Percentiles rank a stretch among this genome's conserved stretches.
Evolutionary conservation across 768 basidiomycete genomes (phyloP).

Genomic region (Omphalotus guepiniiformis): DNA sequence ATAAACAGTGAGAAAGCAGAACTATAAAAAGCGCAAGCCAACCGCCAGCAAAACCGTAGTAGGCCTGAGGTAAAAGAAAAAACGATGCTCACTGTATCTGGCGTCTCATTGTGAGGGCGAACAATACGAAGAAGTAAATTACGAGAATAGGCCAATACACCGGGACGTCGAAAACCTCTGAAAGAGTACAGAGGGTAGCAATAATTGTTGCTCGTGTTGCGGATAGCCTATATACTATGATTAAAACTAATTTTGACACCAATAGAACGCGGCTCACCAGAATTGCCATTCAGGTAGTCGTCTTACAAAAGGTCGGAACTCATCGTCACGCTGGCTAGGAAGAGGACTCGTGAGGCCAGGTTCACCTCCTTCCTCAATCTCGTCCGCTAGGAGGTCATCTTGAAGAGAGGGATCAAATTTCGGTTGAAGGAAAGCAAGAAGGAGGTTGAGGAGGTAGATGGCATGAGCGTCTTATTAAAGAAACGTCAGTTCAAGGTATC

Average conservation of each 20-base stretch:
- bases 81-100: constrained; percentile 88
- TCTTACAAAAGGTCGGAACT: constrained; percentile 95
- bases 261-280: constrained; percentile 49
- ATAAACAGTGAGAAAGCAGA: constrained; percentile 6
- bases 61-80: background rate
- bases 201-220: constrained; percentile 85
- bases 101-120: constrained; percentile 91
- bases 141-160: constrained; percentile 99
- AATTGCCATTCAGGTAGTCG: constrained; percentile 96
- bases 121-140: constrained; percentile 94
- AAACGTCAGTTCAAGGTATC: constrained; percentile 10
- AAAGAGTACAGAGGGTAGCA: constrained; percentile 76
- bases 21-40: no score
- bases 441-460: constrained; percentile 93
- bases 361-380: constrained; percentile 91
- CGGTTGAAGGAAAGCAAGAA: constrained; percentile 96
- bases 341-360: constrained; percentile 49
- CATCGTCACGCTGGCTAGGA: constrained; percentile 78
- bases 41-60: no score
- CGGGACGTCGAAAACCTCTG: constrained; percentile 88
- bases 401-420: constrained; percentile 96
- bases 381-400: constrained; percentile 89
- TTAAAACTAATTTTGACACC: background rate
- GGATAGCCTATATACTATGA: constrained; percentile 61
- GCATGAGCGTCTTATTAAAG: constrained; percentile 72